These are phyloP conservation scores for Ophiostoma ulmi DNA, from an alignment of 2,329 filamentous ascomycete genomes.

Conservation along the genomic window DNA sequence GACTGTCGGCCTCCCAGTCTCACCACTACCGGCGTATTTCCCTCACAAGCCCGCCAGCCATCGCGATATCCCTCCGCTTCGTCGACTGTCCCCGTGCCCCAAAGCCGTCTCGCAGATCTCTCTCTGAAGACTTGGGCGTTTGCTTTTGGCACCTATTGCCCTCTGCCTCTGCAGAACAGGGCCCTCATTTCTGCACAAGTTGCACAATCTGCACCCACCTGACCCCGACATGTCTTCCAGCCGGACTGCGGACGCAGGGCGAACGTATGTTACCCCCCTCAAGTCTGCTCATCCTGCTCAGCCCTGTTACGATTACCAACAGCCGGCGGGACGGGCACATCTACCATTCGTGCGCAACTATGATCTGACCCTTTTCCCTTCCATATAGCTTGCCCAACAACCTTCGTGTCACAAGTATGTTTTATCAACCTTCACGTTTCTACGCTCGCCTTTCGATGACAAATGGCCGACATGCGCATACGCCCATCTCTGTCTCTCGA, in stretches of 20 bases:
- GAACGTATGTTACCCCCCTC: not conserved
- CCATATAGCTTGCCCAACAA: slow-evolving; percentile 43
- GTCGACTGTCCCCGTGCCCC: not conserved
- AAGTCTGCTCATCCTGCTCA: not conserved
- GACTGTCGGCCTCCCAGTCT: not conserved
- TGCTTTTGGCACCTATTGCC: not conserved
- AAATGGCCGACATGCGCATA: not conserved
- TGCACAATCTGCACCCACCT: slow-evolving; percentile 13
- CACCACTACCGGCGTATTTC: slow-evolving; percentile 12
- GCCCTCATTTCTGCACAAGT: not conserved
- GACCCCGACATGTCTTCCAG: slow-evolving; percentile 19
- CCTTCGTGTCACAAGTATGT: slow-evolving; percentile 84
- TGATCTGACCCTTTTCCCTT: not conserved
- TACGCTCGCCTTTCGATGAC: not conserved
- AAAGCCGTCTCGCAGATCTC: not conserved
- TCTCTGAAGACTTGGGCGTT: not conserved
- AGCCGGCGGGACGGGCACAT: not conserved
- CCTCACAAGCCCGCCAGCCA: slow-evolving; percentile 8
- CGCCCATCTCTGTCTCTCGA: not conserved
- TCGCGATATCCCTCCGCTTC: not conserved
- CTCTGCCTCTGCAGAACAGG: slow-evolving; percentile 6
- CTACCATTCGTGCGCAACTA: not conserved
- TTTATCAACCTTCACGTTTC: slow-evolving; percentile 5
- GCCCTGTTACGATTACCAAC: not conserved
- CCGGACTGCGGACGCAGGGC: slow-evolving; percentile 12